Evolutionary conservation across 768 basidiomycete genomes (phyloP), one percentile per base, ranked within the genome.

Genomic region (Mycena pura): DNA sequence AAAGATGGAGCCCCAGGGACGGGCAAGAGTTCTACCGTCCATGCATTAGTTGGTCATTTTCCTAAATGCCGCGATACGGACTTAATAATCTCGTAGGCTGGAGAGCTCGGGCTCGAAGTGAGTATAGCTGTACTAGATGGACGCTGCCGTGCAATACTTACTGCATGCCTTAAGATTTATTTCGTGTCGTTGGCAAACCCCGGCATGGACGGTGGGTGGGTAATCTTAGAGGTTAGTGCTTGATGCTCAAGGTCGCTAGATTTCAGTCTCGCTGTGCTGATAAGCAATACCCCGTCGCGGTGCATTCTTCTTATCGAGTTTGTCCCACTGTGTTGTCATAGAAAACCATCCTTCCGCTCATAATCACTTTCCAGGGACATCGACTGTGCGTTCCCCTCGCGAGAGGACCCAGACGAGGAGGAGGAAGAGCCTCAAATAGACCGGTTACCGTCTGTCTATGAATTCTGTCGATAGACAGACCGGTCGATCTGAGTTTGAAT

Each of bases 251-350:
- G n/a, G n/a, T n/a, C n/a, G n/a, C n/a, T n/a, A n/a, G n/a, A 61
- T 25, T 48, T 41, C 39, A 32, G 6, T 8, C 40, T 61, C 1
- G 53, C 38, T 1, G 38, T n/a, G 9, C 62, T 63, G 24, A 58
- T 63, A 9, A 47, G 62, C 19, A 45, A 58, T 9, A 54, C 56
- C 0, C 62, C 55, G 6, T 47, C 62, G 0, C 45, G 47, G 0
- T 63, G 46, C 32, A 63, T 59, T 28, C 56, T 63, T 5, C 57
- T 63, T 6, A 40, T 59, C 39, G 62, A 63, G 62, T 59, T 22
- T 8, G 56, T 47, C 6, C 6, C 4, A 11, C 1, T 15, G 6
- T 15, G 25, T 22, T 27, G 22, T 44, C 8, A 22, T 40, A 14
- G n/a, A n/a, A n/a, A n/a, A n/a, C n/a, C 17, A 3, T 52, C 6